A percentile compares a stretch with the other conserved stretches of the same genome.
These are phyloP conservation scores for Keithomyces neogunnii DNA, from an alignment of 2,329 filamentous ascomycete genomes.

Conservation along the genomic window DNA sequence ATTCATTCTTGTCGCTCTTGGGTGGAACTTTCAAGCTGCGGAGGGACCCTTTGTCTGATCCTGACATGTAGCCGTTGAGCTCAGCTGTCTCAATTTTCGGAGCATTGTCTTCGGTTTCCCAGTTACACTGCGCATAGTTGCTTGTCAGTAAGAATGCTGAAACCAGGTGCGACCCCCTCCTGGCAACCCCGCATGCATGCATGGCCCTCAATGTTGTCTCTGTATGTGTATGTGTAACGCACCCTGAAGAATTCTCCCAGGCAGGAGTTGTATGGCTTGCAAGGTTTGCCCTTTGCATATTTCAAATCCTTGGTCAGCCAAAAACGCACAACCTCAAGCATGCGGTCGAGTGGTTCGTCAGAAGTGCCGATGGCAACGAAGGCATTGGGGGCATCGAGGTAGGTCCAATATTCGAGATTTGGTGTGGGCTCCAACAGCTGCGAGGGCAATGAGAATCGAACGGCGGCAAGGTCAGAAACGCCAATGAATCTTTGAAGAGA, in stretches of 20 bases:
- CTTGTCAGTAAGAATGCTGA: conserved; percentile 2
- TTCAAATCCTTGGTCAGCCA: conserved; percentile 99
- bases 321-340: conserved; percentile 89
- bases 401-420: conserved; percentile 99
- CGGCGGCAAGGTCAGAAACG: conserved; percentile 87
- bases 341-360: conserved; percentile 83
- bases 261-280: conserved; percentile 98
- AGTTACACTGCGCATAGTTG: conserved; percentile 63
- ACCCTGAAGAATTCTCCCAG: conserved; percentile 96
- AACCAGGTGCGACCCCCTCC: neutral
- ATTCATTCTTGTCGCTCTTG: conserved; percentile 36
- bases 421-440: conserved; percentile 93
- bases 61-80: conserved; percentile 24
- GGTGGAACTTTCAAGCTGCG: conserved; percentile 39
- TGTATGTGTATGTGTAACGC: conserved; percentile 20
- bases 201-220: neutral
- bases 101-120: conserved; percentile 78
- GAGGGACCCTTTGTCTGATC: conserved; percentile 31
- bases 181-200: neutral
- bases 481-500: conserved; percentile 71
- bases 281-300: conserved; percentile 96
- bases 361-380: conserved; percentile 80
- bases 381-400: conserved; percentile 88
- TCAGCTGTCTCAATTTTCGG: conserved; percentile 51
- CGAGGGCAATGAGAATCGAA: conserved; percentile 91